phyloP scores from a whole-genome alignment of 352 stramenopile genomes.

The Pythium chondricola region DNA sequence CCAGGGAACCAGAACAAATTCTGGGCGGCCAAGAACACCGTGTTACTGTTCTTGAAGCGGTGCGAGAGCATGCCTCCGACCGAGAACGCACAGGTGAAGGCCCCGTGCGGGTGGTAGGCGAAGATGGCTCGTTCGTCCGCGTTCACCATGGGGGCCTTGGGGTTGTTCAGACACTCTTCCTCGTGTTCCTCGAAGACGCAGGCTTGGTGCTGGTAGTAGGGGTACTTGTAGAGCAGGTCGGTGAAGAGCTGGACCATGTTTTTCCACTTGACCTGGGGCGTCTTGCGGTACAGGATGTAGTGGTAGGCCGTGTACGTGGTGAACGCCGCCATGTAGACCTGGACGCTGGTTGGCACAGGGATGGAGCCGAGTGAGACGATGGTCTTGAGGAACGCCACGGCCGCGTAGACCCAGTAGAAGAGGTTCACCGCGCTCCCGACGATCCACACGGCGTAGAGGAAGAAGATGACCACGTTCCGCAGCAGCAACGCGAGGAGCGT shows the following conservation, averaged over 20 bases:
- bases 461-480: slow-evolving; percentile 26
- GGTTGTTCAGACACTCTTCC: slow-evolving; percentile 6
- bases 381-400: slow-evolving; percentile 13
- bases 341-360: not conserved
- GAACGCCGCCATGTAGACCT: slow-evolving; percentile 27
- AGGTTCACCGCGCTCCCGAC: slow-evolving; percentile 14
- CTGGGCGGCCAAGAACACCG: slow-evolving; percentile 57
- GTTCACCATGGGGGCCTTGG: slow-evolving; percentile 24
- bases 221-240: slow-evolving; percentile 25
- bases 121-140: slow-evolving; percentile 40
- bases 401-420: slow-evolving; percentile 22
- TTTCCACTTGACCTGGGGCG: slow-evolving; percentile 26
- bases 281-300: slow-evolving; percentile 9
- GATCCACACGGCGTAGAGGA: slow-evolving; percentile 32
- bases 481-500: slow-evolving; percentile 22
- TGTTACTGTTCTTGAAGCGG: slow-evolving; percentile 38
- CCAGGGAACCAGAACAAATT: slow-evolving; percentile 67
- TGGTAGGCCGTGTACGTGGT: slow-evolving; percentile 44
- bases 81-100: slow-evolving; percentile 45
- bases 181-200: slow-evolving; percentile 38
- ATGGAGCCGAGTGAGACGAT: not conserved
- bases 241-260: slow-evolving; percentile 15
- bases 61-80: slow-evolving; percentile 49
- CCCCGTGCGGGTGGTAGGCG: slow-evolving; percentile 62
- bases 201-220: slow-evolving; percentile 42